Conservation (phyloP, 768 basidiomycete genomes). For the Lyophyllum semitale region DNA sequence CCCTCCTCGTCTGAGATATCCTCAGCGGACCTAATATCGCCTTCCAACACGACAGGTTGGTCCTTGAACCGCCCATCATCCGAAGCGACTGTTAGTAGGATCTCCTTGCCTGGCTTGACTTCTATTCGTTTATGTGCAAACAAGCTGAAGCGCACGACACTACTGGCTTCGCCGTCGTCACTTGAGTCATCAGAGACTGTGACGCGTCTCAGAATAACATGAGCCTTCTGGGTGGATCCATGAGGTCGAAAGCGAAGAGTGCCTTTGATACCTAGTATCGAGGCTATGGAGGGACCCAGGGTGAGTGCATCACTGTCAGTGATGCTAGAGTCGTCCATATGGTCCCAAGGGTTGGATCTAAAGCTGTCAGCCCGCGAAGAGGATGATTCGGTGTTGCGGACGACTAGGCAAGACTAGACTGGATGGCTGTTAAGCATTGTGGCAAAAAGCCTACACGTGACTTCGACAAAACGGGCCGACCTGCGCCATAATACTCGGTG, state of each 20-base stretch:
- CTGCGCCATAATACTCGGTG: neutral
- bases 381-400: slow-evolving; percentile 6
- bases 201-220: slow-evolving; percentile 68
- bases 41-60: slow-evolving; percentile 60
- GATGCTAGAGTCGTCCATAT: slow-evolving; percentile 41
- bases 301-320: slow-evolving; percentile 31
- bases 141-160: slow-evolving; percentile 57
- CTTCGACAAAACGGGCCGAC: neutral
- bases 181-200: slow-evolving; percentile 45
- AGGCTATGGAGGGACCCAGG: slow-evolving; percentile 40
- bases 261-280: slow-evolving; percentile 64
- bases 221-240: slow-evolving; percentile 67
- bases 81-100: slow-evolving; percentile 59
- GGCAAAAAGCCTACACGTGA: slow-evolving; percentile 17
- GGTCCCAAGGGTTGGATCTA: slow-evolving; percentile 8
- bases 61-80: slow-evolving; percentile 57
- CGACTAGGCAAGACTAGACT: slow-evolving; percentile 8
- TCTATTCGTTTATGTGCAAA: slow-evolving; percentile 72
- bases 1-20: slow-evolving; percentile 42
- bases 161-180: slow-evolving; percentile 39
- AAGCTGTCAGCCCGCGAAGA: slow-evolving; percentile 7
- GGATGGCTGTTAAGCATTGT: neutral
- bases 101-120: slow-evolving; percentile 71
- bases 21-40: slow-evolving; percentile 39
- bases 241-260: slow-evolving; percentile 66